phyloP scores from a whole-genome alignment of 148 eudicot genomes.

The Rhododendron kiyosumense region DNA sequence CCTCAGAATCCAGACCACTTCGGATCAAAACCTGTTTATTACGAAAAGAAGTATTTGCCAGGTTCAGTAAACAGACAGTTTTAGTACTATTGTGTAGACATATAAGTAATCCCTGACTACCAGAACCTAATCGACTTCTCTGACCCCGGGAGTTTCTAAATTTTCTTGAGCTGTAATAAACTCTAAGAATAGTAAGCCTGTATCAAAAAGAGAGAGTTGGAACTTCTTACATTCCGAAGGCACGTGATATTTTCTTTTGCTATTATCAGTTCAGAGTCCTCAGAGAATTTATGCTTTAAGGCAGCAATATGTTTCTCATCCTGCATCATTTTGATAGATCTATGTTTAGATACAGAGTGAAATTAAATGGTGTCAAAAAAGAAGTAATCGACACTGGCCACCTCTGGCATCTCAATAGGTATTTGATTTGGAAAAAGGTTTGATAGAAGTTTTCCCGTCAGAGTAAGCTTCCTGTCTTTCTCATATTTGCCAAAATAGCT shows the following conservation, averaged over 20 bases:
- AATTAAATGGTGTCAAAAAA: background rate
- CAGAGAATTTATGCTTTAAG: slow-evolving; percentile 72
- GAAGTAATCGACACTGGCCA: slow-evolving; percentile 17
- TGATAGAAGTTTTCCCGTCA: slow-evolving; percentile 51
- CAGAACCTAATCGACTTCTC: background rate
- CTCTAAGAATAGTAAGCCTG: background rate
- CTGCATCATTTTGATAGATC: slow-evolving; percentile 29
- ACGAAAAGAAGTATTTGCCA: background rate
- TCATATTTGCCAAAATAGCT: slow-evolving; percentile 69
- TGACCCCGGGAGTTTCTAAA: background rate
- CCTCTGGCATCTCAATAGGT: slow-evolving; percentile 81
- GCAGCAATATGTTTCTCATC: slow-evolving; percentile 59
- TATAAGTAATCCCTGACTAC: background rate
- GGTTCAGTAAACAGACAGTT: background rate
- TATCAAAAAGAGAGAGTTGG: background rate
- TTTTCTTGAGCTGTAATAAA: background rate
- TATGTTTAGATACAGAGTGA: background rate
- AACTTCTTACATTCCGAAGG: slow-evolving; percentile 56
- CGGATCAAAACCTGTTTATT: slow-evolving; percentile 54
- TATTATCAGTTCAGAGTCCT: slow-evolving; percentile 64
- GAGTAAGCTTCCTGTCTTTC: slow-evolving; percentile 58
- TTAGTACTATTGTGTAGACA: background rate
- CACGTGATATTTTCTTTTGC: slow-evolving; percentile 61
- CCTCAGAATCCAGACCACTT: slow-evolving; percentile 65
- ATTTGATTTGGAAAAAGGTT: slow-evolving; percentile 82